Evolutionary conservation across 2,329 filamentous ascomycete genomes (phyloP).

Genomic region (Aureobasidium vineae): DNA sequence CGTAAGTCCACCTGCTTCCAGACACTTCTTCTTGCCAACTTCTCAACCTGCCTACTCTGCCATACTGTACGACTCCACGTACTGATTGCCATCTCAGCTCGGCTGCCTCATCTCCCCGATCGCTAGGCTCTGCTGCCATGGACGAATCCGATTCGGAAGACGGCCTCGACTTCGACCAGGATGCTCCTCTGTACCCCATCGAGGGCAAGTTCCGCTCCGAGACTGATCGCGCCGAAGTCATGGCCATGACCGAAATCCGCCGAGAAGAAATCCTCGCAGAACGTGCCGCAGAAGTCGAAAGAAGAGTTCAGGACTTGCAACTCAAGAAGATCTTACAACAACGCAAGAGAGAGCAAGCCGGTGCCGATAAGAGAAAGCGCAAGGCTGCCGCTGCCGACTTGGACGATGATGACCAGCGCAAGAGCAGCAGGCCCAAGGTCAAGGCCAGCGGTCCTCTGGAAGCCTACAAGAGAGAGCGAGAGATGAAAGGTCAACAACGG

Average conservation of each 20-base stretch:
- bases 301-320: conserved; percentile 75
- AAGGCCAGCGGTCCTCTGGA: conserved; percentile 70
- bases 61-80: conserved; percentile 22
- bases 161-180: conserved; percentile 52
- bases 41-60: conserved; percentile 26
- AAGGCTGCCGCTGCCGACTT: conserved; percentile 77
- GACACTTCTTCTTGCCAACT: conserved; percentile 16
- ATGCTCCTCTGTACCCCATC: conserved; percentile 71
- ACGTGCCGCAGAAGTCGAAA: conserved; percentile 77
- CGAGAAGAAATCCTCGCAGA: conserved; percentile 88
- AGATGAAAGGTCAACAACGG: conserved; percentile 52
- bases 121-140: conserved; percentile 81
- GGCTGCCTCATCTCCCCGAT: conserved; percentile 66
- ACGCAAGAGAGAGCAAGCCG: conserved; percentile 61
- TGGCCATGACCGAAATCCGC: conserved; percentile 84
- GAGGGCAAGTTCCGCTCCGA: conserved; percentile 74
- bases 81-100: conserved; percentile 51
- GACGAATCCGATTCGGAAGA: conserved; percentile 77
- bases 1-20: conserved; percentile 58
- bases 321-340: conserved; percentile 73
- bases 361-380: conserved; percentile 59
- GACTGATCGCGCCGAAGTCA: conserved; percentile 61
- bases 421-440: conserved; percentile 51
- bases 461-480: conserved; percentile 60
- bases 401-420: conserved; percentile 68